Percentiles rank a stretch among this genome's conserved stretches.
phyloP scores from a whole-genome alignment of 2,329 filamentous ascomycete genomes.

The Acephala macrosclerotiorum region DNA sequence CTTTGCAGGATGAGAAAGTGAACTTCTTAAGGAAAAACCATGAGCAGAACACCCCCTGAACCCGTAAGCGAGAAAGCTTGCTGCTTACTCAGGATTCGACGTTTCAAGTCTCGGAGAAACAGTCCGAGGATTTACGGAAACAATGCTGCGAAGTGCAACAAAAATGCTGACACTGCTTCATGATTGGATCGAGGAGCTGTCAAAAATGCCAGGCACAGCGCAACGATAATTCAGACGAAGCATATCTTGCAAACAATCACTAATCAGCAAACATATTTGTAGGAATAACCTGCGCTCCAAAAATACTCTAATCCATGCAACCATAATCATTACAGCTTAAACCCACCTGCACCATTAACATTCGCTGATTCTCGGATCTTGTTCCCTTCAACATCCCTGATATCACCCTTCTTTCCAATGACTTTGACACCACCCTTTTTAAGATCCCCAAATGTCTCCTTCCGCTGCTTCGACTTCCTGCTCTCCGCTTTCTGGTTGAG shows the following conservation, averaged over 20 bases:
- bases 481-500: conserved; percentile 56
- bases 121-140: conserved; percentile 9
- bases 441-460: conserved; percentile 59
- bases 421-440: conserved; percentile 90
- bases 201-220: neutral
- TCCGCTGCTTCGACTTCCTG: conserved; percentile 65
- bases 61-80: neutral
- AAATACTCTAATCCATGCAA: neutral
- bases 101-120: conserved; percentile 13
- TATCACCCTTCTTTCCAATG: conserved; percentile 87
- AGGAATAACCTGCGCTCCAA: neutral
- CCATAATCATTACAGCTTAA: conserved; percentile 61
- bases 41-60: neutral
- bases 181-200: neutral
- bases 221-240: conserved; percentile 3
- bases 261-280: neutral
- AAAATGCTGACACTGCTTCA: conserved; percentile 2
- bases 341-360: conserved; percentile 60
- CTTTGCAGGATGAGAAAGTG: neutral
- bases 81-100: neutral
- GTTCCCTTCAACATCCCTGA: conserved; percentile 84
- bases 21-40: neutral
- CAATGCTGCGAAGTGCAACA: conserved; percentile 17
- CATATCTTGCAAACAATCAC: neutral
- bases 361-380: conserved; percentile 65